phyloP scores from a whole-genome alignment of 257 asterid species.

The Oldenlandia corymbosa region DNA sequence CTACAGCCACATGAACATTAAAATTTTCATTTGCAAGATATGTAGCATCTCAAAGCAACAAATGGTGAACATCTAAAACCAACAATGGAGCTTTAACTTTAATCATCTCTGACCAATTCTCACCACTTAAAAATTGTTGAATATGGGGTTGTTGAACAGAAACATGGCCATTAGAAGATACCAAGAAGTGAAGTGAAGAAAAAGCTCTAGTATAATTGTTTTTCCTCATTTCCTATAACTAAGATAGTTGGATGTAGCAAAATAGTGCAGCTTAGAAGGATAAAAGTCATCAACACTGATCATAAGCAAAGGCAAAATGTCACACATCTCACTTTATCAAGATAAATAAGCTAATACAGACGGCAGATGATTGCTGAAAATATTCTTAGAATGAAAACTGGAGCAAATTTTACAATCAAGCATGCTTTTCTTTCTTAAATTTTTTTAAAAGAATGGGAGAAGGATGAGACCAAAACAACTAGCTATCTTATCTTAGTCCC shows the following conservation, averaged over 20 bases:
- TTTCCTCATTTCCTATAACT: not conserved
- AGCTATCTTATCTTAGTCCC: too few species aligned
- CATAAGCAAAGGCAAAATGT: not conserved
- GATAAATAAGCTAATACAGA: too few species aligned
- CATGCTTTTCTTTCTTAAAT: too few species aligned
- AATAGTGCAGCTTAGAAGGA: not conserved
- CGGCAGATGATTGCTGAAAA: too few species aligned
- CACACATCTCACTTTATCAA: not conserved
- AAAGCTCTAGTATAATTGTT: not conserved
- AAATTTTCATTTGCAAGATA: constrained; percentile 6
- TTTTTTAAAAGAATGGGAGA: too few species aligned
- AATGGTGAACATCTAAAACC: not conserved
- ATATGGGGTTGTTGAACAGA: too few species aligned
- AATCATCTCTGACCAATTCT: not conserved
- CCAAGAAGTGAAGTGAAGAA: not conserved
- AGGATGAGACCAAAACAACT: too few species aligned
- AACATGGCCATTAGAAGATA: not conserved
- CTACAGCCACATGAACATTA: constrained; percentile 16
- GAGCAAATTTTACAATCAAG: too few species aligned
- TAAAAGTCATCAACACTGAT: not conserved
- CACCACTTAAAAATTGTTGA: too few species aligned
- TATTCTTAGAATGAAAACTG: too few species aligned
- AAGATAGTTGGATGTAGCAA: not conserved
- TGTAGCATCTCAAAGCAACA: not conserved
- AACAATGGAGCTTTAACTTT: not conserved